A percentile compares a stretch with the other conserved stretches of the same genome.
These are phyloP conservation scores for Pelargonium myrrhifolium DNA, from an alignment of 441 rosid genomes.

Conservation along the genomic window DNA sequence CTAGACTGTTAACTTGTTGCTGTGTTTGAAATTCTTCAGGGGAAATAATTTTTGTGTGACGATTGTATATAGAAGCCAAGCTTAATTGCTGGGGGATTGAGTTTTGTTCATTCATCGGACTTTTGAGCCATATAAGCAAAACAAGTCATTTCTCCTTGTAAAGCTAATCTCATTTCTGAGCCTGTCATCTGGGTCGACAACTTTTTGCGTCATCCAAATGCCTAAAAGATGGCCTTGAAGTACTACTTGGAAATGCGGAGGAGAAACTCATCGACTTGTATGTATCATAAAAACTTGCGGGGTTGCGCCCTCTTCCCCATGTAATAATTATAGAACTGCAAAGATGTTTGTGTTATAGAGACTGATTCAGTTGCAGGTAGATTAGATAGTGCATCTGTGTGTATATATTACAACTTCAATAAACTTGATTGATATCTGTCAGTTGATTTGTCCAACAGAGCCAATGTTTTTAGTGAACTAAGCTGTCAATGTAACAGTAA, in stretches of 20 bases:
- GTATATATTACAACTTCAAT: slow-evolving; percentile 19
- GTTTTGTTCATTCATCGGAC: slow-evolving; percentile 17
- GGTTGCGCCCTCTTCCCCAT: slow-evolving; percentile 4
- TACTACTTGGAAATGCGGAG: slow-evolving; percentile 10
- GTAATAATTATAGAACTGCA: slow-evolving; percentile 11
- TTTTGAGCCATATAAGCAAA: slow-evolving; percentile 12
- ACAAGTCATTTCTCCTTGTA: slow-evolving; percentile 21
- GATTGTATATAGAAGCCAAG: slow-evolving; percentile 33
- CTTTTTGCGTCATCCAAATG: too few species aligned
- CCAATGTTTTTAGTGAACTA: not conserved
- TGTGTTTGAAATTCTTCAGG: slow-evolving; percentile 22
- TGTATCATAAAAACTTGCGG: slow-evolving; percentile 12
- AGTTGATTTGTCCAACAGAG: not conserved
- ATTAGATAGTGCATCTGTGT: slow-evolving; percentile 18
- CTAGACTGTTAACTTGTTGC: slow-evolving; percentile 8
- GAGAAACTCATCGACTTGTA: slow-evolving; percentile 14
- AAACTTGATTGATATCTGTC: not conserved
- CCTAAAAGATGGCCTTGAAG: not conserved
- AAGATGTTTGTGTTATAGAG: slow-evolving; percentile 15
- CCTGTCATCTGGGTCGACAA: slow-evolving; percentile 10
- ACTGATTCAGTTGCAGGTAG: slow-evolving; percentile 20
- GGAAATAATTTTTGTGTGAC: slow-evolving; percentile 25
- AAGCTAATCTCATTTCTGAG: slow-evolving; percentile 16
- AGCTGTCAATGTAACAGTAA: not conserved
- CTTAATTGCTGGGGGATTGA: slow-evolving; percentile 22